Evolutionary conservation across 768 basidiomycete genomes (phyloP), one percentile per base, ranked within the genome.

Genomic region (Podaxis sp.): DNA sequence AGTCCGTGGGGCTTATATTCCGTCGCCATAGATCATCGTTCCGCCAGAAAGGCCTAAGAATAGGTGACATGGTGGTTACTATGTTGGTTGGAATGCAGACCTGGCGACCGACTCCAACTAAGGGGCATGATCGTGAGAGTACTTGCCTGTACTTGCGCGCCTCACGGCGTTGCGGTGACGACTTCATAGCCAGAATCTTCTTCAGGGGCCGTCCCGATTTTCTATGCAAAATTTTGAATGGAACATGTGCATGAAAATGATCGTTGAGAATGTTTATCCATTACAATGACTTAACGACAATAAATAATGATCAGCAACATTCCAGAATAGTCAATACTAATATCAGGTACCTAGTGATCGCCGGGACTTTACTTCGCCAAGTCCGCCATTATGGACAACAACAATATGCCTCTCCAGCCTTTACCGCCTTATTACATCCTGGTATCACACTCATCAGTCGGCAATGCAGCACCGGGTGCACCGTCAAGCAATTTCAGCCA

Each of bases 351-450:
- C 40, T 41, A 33, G 33, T 20, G 44, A 46, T 46, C 44, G 6
- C 44, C 20, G 10, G 20, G 10, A 20, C 7, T 46, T 20, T 46
- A 33, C 13, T 50, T 33, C 33, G 33, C 33, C 33, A 37, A 17
- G 22, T 8, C n/a, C 22, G n/a, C 37, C 20, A 33, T n/a, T 15
- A 62, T 62, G 60, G 60, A 62, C 44, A 54, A n/a, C n/a, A 54
- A 33, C 60, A 26, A 13, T 30, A 11, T 40, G 24, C 4, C 52
- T 13, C 40, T n/a, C 41, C 61, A 49, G 46, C 33, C 66, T 40
- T 74, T 71, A 60, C 80, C 80, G 54, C 91, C 92, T 20, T 85
- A 81, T 74, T 93, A 90, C 67, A 72, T 93, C 41, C 82, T 94
- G 59, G 76, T 88, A 58, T 85, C 89, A 1, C 86, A 87, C 65